Percentiles rank a stretch among this genome's conserved stretches.
Conservation (phyloP, 495 filamentous ascomycete genomes). For the Zalerion maritima region DNA sequence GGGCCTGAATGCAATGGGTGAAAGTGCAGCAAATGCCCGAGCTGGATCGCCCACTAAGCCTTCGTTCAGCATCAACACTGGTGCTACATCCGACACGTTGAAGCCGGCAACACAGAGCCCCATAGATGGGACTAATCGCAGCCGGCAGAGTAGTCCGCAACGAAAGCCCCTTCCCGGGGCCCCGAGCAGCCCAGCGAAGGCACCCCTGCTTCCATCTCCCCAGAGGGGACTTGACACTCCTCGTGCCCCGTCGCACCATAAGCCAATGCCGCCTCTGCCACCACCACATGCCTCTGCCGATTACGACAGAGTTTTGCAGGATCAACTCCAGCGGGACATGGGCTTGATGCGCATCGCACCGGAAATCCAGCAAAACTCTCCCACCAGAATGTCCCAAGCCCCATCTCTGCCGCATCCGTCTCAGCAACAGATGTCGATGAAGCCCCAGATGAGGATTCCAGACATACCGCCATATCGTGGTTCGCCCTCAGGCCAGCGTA, state of each 20-base stretch:
- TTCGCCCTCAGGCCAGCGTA: slow-evolving; percentile 13
- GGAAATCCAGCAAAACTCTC: slow-evolving; percentile 12
- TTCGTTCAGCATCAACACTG: slow-evolving; percentile 13
- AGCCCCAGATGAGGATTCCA: slow-evolving; percentile 2
- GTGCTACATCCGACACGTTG: slow-evolving; percentile 23
- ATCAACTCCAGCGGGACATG: slow-evolving; percentile 46
- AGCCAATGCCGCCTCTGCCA: slow-evolving; percentile 18
- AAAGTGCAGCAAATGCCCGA: slow-evolving; percentile 54
- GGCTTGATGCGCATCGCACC: slow-evolving; percentile 24
- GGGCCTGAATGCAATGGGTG: slow-evolving; percentile 54
- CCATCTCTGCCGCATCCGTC: slow-evolving; percentile 10
- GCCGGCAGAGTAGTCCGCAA: slow-evolving; percentile 43
- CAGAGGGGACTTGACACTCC: slow-evolving; percentile 31
- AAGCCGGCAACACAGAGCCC: slow-evolving; percentile 17
- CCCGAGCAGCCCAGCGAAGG: slow-evolving; percentile 42
- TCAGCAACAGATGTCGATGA: slow-evolving; percentile 9
- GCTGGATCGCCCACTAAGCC: slow-evolving; percentile 27
- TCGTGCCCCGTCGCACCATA: slow-evolving; percentile 23
- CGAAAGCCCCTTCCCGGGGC: slow-evolving; percentile 35
- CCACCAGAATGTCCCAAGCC: slow-evolving; percentile 10
- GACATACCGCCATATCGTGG: slow-evolving; percentile 8
- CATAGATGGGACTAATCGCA: slow-evolving; percentile 17
- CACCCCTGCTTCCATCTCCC: slow-evolving; percentile 47
- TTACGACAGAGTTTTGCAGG: slow-evolving; percentile 44
- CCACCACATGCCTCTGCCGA: slow-evolving; percentile 32